Percentiles rank a stretch among this genome's conserved stretches.
These are phyloP conservation scores for Bipolaris victoriae DNA, from an alignment of 2,329 filamentous ascomycete genomes.

Conservation along the genomic window DNA sequence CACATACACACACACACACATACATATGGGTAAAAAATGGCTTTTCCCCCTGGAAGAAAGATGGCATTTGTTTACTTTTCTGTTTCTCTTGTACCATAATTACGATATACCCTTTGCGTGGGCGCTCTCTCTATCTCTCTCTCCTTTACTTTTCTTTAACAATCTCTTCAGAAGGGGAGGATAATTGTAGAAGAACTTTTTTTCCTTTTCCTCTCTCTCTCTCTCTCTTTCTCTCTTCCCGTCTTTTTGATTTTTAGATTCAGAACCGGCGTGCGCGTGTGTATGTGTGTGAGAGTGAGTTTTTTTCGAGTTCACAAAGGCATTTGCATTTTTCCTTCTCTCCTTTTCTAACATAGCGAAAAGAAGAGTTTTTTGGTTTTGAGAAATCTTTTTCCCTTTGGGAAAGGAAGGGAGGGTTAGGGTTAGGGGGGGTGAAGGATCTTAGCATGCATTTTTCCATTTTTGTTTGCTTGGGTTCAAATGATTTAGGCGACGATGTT, in stretches of 20 bases:
- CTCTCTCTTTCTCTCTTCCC: neutral
- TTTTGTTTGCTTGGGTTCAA: neutral
- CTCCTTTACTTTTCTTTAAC: too few relatives aligned
- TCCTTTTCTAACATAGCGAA: neutral
- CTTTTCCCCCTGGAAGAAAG: neutral
- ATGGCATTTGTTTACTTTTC: slow-evolving; percentile 5
- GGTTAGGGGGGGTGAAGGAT: too few relatives aligned
- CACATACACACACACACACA: neutral
- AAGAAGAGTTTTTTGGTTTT: neutral
- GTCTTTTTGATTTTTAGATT: neutral
- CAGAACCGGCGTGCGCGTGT: neutral
- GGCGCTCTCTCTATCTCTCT: neutral
- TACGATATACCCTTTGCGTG: slow-evolving; percentile 29
- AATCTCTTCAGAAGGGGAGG: neutral
- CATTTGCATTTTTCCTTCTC: neutral
- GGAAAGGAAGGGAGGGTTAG: too few relatives aligned
- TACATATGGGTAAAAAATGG: too few relatives aligned
- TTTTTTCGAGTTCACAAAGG: neutral
- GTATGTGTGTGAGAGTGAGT: neutral
- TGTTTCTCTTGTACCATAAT: slow-evolving; percentile 24
- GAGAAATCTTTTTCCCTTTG: too few relatives aligned
- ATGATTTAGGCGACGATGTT: slow-evolving; percentile 22
- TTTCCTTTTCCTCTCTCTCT: neutral
- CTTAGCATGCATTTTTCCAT: neutral
- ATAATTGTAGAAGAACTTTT: slow-evolving; percentile 4